phyloP scores from a whole-genome alignment of 257 asterid genomes.

The Penstemon davidsonii region DNA sequence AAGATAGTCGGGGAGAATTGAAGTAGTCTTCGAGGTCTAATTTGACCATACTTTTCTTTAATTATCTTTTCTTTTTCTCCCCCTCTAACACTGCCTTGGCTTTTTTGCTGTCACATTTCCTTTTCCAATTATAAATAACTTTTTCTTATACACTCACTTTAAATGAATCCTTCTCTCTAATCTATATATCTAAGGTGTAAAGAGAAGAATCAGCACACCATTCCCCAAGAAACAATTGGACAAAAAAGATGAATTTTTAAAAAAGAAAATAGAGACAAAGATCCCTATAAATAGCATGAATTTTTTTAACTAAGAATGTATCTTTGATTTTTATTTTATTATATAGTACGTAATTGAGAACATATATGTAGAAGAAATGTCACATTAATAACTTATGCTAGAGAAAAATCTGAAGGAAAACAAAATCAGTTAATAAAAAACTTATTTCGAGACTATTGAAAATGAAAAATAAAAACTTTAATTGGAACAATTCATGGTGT shows the following conservation, averaged over 20 bases:
- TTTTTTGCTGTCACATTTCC: slow-evolving; percentile 82
- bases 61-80: slow-evolving; percentile 53
- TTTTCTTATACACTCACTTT: slow-evolving; percentile 26
- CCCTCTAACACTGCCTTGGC: slow-evolving; percentile 44
- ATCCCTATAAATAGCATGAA: neutral
- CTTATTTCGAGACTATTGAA: neutral
- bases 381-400: too few relatives aligned
- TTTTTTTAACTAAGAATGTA: too few relatives aligned
- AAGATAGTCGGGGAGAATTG: slow-evolving; percentile 65
- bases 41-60: slow-evolving; percentile 87
- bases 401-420: too few relatives aligned
- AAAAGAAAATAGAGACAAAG: slow-evolving; percentile 17
- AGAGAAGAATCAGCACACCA: slow-evolving; percentile 42
- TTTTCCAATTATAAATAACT: slow-evolving; percentile 34
- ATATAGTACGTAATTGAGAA: too few relatives aligned
- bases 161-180: slow-evolving; percentile 30
- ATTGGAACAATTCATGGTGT: slow-evolving; percentile 26
- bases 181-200: slow-evolving; percentile 34
- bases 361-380: too few relatives aligned
- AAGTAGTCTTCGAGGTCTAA: slow-evolving; percentile 88
- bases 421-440: too few relatives aligned
- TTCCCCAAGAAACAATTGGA: slow-evolving; percentile 37
- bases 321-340: too few relatives aligned
- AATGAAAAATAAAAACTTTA: slow-evolving; percentile 21
- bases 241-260: slow-evolving; percentile 20